These are phyloP conservation scores for Sclerotinia spermophila DNA, from an alignment of 2,329 filamentous ascomycete species.

Conservation along the genomic window DNA sequence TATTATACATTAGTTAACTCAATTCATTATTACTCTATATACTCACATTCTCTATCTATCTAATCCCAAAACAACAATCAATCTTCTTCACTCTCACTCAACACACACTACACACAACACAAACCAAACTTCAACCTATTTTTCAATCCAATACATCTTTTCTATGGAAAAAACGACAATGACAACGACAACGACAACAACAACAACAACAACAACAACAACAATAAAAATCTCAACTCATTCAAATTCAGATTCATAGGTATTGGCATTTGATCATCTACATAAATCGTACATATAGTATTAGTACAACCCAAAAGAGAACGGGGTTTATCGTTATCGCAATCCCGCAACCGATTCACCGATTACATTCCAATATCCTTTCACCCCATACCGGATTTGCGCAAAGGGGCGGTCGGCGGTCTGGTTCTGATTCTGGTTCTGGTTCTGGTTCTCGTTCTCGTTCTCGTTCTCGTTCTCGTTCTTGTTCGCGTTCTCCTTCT, in stretches of 20 bases:
- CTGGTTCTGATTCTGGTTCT: background rate
- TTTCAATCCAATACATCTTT: too few species aligned
- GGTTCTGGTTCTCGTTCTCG: conserved; percentile 1
- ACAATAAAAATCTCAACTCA: background rate
- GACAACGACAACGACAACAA: too few species aligned
- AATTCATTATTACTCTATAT: background rate
- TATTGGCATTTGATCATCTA: background rate
- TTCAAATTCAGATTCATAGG: background rate
- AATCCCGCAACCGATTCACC: background rate
- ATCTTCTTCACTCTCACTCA: background rate
- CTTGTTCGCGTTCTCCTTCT: conserved; percentile 4
- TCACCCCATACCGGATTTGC: conserved; percentile 2
- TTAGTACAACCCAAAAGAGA: background rate
- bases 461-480: background rate
- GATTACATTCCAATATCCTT: conserved; percentile 5
- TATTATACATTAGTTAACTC: background rate
- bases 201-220: background rate
- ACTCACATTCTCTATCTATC: background rate
- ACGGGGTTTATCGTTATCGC: conserved; percentile 15
- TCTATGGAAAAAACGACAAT: too few species aligned
- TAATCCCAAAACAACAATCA: background rate
- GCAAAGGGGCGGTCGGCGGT: conserved; percentile 13
- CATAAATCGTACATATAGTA: background rate
- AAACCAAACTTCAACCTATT: background rate
- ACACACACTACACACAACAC: background rate